These are phyloP conservation scores for Aspergillus fischeri DNA, from an alignment of 2,329 filamentous ascomycete species.

Conservation along the genomic window DNA sequence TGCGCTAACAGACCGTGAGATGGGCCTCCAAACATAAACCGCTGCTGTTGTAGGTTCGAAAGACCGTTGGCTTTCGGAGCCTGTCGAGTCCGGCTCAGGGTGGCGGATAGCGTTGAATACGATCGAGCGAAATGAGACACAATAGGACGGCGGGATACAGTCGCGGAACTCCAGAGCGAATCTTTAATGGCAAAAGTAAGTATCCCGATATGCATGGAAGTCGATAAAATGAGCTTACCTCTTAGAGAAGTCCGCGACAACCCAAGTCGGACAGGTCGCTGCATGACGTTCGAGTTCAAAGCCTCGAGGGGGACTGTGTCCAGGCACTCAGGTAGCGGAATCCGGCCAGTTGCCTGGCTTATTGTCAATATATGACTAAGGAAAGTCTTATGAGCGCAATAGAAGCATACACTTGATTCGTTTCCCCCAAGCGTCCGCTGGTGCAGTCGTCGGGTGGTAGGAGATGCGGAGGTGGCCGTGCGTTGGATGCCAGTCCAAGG, in stretches of 20 bases:
- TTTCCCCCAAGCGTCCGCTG: conserved; percentile 14
- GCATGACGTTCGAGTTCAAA: conserved; percentile 18
- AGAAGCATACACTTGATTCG: conserved; percentile 18
- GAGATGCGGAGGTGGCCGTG: conserved; percentile 13
- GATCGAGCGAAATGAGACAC: conserved; percentile 21
- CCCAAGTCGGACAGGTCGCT: conserved; percentile 15
- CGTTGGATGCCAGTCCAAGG: conserved; percentile 33
- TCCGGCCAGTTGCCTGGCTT: conserved; percentile 9
- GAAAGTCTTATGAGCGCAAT: neutral
- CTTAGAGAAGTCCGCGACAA: conserved; percentile 15
- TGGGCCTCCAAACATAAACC: conserved; percentile 38
- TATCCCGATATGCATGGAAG: neutral
- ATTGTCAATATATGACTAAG: conserved; percentile 5
- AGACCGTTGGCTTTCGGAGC: conserved; percentile 21
- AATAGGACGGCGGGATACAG: conserved; percentile 13
- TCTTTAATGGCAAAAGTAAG: conserved; percentile 6
- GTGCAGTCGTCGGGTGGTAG: conserved; percentile 8
- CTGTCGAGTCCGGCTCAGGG: conserved; percentile 22
- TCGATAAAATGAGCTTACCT: conserved; percentile 14
- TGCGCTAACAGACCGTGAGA: conserved; percentile 66
- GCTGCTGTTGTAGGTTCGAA: conserved; percentile 31
- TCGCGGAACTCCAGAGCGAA: conserved; percentile 15
- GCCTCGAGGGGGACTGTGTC: conserved; percentile 21
- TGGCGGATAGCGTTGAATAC: conserved; percentile 31
- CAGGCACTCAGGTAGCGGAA: conserved; percentile 25